Evolutionary conservation across 2,329 filamentous ascomycete species (phyloP), one percentile per base, ranked within the genome.

Genomic region (Trichoderma oligosporum): DNA sequence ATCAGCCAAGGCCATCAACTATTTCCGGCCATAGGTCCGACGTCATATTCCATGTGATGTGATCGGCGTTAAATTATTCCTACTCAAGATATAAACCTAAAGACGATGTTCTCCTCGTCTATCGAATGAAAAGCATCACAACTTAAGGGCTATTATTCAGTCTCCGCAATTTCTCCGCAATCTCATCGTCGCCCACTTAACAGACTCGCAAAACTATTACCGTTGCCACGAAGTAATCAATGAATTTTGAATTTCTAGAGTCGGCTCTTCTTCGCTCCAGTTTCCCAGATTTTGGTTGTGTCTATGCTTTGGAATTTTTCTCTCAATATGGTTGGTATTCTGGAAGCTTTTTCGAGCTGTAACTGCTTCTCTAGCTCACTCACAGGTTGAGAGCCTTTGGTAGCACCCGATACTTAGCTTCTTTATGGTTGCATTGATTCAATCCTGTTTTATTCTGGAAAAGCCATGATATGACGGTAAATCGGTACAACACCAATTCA

Each of bases 21-120:
- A 48, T 48, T 48, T 48, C 53, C 53, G 53, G 35, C 44, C 36
- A 22, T 35, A n/a, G 1, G 38, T 16, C 22, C 46, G 45, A 51
- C 54, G 54, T 49, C 54, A 57, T 56, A 25, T 45, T 20, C 20
- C n/a, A 20, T 7, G n/a, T 9, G 24, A 24, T 35, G 25, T 16
- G 27, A 42, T 36, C 2, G n/a, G 14, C 25, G 44, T 54, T 27
- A 45, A 45, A n/a, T 14, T n/a, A n/a, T n/a, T n/a, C n/a, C 25
- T 46, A 45, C 16, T 18, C 7, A 55, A 31, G 41, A 29, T 12
- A 25, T 7, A 11, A 16, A 11, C 4, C 29, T 14, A 16, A 46
- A 29, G 41, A 55, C 31, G 39, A 46, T 16, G 7, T 11, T 5
- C 22, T 24, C 8, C 20, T 20, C 36, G 11, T 31, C 27, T 31